phyloP scores from a whole-genome alignment of 2,329 filamentous ascomycete species.

The Fusarium dlaminii region DNA sequence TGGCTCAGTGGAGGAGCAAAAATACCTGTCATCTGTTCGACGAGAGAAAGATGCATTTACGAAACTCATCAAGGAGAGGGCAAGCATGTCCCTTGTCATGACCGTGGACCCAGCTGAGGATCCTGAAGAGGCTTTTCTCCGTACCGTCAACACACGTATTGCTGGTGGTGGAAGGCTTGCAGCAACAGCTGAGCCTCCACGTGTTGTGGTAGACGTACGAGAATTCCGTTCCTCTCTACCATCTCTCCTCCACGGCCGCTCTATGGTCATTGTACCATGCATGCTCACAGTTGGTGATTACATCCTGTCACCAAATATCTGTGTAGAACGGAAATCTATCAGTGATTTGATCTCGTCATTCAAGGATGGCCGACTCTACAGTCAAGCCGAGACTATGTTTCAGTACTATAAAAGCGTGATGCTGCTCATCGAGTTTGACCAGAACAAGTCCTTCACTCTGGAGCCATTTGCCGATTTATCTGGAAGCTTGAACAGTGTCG shows the following conservation, averaged over 20 bases:
- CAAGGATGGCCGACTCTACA: constrained; percentile 89
- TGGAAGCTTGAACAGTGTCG: constrained; percentile 69
- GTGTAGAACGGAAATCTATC: constrained; percentile 93
- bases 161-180: constrained; percentile 87
- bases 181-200: constrained; percentile 86
- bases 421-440: constrained; percentile 96
- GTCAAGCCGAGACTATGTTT: constrained; percentile 93
- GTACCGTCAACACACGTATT: constrained; percentile 96
- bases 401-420: constrained; percentile 89
- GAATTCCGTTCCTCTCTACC: constrained; percentile 95
- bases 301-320: constrained; percentile 88
- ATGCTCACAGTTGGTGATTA: constrained; percentile 98
- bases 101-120: constrained; percentile 78
- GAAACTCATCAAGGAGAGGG: constrained; percentile 91
- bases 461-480: constrained; percentile 78
- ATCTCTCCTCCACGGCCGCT: constrained; percentile 87
- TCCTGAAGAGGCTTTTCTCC: constrained; percentile 89
- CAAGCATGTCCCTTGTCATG: constrained; percentile 90
- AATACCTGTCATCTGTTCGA: constrained; percentile 88
- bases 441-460: constrained; percentile 96
- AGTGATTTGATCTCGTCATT: constrained; percentile 92
- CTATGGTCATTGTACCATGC: constrained; percentile 89
- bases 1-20: constrained; percentile 93
- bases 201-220: constrained; percentile 93
- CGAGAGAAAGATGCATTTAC: constrained; percentile 97